A percentile compares a stretch with the other conserved stretches of the same genome.
Evolutionary conservation across 257 asterid species (phyloP).

Genomic region (Solanum chilense): DNA sequence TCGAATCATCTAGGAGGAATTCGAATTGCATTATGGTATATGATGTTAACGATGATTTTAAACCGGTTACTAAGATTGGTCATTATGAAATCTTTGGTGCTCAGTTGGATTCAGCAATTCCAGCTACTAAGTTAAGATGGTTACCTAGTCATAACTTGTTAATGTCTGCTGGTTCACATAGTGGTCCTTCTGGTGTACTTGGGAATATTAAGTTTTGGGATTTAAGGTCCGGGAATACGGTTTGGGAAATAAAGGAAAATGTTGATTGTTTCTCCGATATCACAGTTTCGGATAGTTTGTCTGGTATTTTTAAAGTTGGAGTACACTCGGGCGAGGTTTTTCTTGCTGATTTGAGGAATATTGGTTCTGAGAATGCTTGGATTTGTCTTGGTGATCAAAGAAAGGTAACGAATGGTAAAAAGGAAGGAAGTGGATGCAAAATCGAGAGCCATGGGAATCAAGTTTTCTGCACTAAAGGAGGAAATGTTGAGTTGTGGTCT

Average conservation of each 20-base stretch:
- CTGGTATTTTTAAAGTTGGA: slow-evolving; percentile 66
- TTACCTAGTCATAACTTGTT: slow-evolving; percentile 51
- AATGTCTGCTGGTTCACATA: slow-evolving; percentile 93
- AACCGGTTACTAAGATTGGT: slow-evolving; percentile 43
- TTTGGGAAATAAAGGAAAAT: slow-evolving; percentile 62
- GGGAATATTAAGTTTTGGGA: slow-evolving; percentile 88
- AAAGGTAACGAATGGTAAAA: slow-evolving; percentile 55
- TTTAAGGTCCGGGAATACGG: slow-evolving; percentile 56
- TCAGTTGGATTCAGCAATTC: slow-evolving; percentile 79
- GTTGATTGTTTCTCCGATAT: slow-evolving; percentile 80
- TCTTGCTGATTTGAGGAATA: slow-evolving; percentile 54
- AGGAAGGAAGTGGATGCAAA: slow-evolving; percentile 66
- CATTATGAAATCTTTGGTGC: slow-evolving; percentile 88
- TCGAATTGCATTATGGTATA: slow-evolving; percentile 80
- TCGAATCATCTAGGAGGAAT: slow-evolving; percentile 78
- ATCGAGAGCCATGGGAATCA: slow-evolving; percentile 70
- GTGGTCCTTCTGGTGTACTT: slow-evolving; percentile 70
- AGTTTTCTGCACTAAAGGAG: slow-evolving; percentile 67
- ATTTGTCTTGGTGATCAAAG: slow-evolving; percentile 54
- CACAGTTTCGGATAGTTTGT: slow-evolving; percentile 35
- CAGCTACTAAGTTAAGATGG: slow-evolving; percentile 84
- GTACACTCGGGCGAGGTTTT: slow-evolving; percentile 70
- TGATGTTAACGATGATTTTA: slow-evolving; percentile 38
- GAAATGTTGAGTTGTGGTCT: slow-evolving; percentile 69
- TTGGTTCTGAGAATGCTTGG: slow-evolving; percentile 48